phyloP scores from a whole-genome alignment of 2,329 filamentous ascomycete species.

The Venturia effusa region DNA sequence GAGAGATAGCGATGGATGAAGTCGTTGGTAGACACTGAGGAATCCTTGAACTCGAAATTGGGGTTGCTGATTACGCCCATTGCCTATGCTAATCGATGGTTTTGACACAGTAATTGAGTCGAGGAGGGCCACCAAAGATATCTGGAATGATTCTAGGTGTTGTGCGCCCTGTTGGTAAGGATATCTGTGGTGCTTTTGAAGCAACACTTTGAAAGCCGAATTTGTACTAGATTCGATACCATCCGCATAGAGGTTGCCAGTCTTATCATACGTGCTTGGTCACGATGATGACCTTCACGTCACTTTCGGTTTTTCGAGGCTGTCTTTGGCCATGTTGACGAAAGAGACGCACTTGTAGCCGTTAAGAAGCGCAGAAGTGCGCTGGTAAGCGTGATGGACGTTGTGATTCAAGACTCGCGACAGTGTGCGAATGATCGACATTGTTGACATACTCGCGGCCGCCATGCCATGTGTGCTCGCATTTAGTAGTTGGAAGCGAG shows the following conservation, averaged over 20 bases:
- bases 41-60: background rate
- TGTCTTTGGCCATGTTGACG: background rate
- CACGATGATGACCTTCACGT: background rate
- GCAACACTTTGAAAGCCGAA: background rate
- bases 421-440: background rate
- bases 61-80: background rate
- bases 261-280: background rate
- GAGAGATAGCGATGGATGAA: background rate
- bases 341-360: background rate
- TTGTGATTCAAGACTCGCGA: background rate
- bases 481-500: background rate
- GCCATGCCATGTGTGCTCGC: no score
- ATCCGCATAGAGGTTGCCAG: background rate
- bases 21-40: background rate
- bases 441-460: no score
- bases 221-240: background rate
- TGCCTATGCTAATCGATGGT: no score
- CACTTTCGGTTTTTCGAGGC: background rate
- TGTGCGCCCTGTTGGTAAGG: background rate
- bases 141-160: background rate
- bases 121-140: background rate
- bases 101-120: background rate
- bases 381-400: background rate
- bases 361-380: background rate
- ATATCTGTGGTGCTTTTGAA: background rate